Evolutionary conservation across 169 alveolate genomes (phyloP), one percentile per base, ranked within the genome.

Genomic region (Eimeria zaria): DNA sequence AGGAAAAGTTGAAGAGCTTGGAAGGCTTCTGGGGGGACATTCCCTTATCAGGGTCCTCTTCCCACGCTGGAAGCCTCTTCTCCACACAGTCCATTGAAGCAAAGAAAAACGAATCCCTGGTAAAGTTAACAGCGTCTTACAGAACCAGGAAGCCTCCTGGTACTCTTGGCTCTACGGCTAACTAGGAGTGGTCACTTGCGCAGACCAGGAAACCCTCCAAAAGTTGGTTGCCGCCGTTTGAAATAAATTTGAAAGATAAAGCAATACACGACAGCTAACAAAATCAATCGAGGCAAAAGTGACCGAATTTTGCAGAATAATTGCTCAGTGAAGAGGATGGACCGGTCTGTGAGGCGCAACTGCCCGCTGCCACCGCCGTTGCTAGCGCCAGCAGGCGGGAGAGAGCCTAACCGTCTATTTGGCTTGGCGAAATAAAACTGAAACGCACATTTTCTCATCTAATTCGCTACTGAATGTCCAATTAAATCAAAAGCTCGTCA

Each of bases 21-120:
- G n/a, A 24, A 12, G 78, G 78, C 27, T 33, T 69, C 33, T 12
- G 78, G 14, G 78, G 78, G 78, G 48, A 1, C 24, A 11, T 69
- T 33, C 0, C 48, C 3, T 36, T 33, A 16, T 69, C 78, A 30
- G 48, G 27, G 22, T 48, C 46, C 33, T 69, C 78, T 69, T 69
- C 78, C 78, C 78, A 69, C 27, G 78, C 46, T 4, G 78, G 48
- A 46, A 69, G 48, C 48, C 78, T 69, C 78, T 69, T 69, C 78
- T 69, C 78, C 46, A 69, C 48, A 69, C 2, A 18, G 14, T 69
- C 78, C 78, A 69, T 69, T 33, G 46, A 33, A 33, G 11, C 48
- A 69, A 69, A 69, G 48, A 33, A 14, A 11, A 33, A 62, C 39
- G 39, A 33, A 69, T 33, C 48, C 24, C 78, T 69, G 78, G 33